These are phyloP conservation scores for Penicillium sp. DNA, from an alignment of 2,329 filamentous ascomycete genomes.

Conservation along the genomic window DNA sequence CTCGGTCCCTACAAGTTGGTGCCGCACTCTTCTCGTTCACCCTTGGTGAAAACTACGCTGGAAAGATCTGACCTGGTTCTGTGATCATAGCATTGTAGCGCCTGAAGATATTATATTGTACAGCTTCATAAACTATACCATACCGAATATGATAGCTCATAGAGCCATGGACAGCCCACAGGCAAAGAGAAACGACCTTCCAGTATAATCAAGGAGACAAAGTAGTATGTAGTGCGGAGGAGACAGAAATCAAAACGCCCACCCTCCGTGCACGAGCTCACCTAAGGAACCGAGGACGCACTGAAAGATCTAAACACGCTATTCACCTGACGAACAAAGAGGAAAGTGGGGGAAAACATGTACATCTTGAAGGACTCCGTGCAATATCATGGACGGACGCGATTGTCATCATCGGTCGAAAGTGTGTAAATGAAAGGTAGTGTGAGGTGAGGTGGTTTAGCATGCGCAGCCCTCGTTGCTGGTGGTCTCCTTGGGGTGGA, in stretches of 20 bases:
- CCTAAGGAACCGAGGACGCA: constrained; percentile 16
- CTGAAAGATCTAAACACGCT: constrained; percentile 33
- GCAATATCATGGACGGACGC: constrained; percentile 41
- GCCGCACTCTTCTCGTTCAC: not conserved
- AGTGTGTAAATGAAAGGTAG: constrained; percentile 13
- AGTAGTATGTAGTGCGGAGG: constrained; percentile 22
- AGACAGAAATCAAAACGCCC: constrained; percentile 26
- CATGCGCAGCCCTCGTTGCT: constrained; percentile 75
- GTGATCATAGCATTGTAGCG: not conserved
- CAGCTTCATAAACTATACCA: constrained; percentile 27
- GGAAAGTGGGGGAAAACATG: constrained; percentile 35
- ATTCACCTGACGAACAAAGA: constrained; percentile 32
- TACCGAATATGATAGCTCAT: constrained; percentile 21
- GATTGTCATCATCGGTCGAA: constrained; percentile 31
- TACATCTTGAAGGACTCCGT: constrained; percentile 39
- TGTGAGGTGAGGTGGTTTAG: constrained; percentile 39
- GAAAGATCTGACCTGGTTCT: not conserved
- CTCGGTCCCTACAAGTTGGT: too few relatives aligned
- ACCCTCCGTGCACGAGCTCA: constrained; percentile 18
- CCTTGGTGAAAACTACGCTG: not conserved
- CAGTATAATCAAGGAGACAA: constrained; percentile 16
- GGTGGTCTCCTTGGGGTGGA: constrained; percentile 67
- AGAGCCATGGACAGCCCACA: constrained; percentile 11
- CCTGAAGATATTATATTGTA: constrained; percentile 22
- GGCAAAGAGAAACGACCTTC: constrained; percentile 16